A percentile compares a stretch with the other conserved stretches of the same genome.
These are phyloP conservation scores for Mychonastes homosphaera DNA, from an alignment of 139 green algal species.

Conservation along the genomic window DNA sequence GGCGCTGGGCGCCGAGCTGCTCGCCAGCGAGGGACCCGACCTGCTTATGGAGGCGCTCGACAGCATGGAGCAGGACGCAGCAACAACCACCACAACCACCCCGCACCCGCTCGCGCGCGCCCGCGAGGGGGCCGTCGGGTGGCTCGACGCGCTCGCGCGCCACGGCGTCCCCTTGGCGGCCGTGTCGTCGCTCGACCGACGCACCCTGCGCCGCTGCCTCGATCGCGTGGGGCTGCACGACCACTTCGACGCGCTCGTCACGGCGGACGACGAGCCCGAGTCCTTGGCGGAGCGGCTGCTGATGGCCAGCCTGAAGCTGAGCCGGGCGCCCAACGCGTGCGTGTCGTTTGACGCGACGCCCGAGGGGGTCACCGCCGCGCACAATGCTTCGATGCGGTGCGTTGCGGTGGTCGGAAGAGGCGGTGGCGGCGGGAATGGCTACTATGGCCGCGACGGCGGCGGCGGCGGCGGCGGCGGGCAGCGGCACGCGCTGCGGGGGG, in stretches of 20 bases:
- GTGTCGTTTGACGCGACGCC: constrained; percentile 64
- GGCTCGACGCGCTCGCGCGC: constrained; percentile 48
- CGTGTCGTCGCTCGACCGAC: constrained; percentile 43
- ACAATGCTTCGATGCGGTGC: constrained; percentile 44
- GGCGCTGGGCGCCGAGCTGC: constrained; percentile 23
- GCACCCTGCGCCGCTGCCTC: constrained; percentile 29
- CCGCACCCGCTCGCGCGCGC: constrained; percentile 1
- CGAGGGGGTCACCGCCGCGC: constrained; percentile 61
- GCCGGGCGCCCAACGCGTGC: constrained; percentile 68
- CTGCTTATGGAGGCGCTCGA: not conserved
- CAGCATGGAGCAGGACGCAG: not conserved
- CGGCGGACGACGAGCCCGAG: constrained; percentile 78
- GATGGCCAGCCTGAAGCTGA: constrained; percentile 69
- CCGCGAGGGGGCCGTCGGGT: constrained; percentile 40
- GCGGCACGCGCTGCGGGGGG: constrained; percentile 42
- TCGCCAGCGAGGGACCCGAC: constrained; percentile 14
- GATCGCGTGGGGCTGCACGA: constrained; percentile 44
- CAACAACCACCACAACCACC: not conserved
- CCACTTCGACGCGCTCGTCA: constrained; percentile 48
- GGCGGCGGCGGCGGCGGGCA: not conserved
- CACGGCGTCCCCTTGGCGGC: constrained; percentile 56
- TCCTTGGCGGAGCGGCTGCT: constrained; percentile 60
- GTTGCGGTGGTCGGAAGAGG: not conserved
- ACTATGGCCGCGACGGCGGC: not conserved
- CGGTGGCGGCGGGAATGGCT: not conserved